Percentiles rank a stretch among this genome's conserved stretches.
Conservation (phyloP, 139 green algal genomes). For the Spirogloea muscicola region DNA sequence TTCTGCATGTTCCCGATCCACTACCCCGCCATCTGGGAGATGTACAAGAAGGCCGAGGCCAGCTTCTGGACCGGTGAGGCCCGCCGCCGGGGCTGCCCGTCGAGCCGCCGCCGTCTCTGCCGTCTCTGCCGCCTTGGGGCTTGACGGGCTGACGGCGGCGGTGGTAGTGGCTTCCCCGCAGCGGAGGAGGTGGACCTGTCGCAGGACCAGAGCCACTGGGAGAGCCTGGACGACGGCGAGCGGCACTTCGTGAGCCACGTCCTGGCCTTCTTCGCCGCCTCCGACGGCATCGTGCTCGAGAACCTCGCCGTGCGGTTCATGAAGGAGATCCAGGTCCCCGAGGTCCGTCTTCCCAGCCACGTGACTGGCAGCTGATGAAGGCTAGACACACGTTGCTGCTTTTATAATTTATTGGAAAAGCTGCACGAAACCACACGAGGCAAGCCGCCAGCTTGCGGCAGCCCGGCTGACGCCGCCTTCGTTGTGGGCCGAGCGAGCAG, state of each 20-base stretch:
- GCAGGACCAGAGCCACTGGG: constrained; percentile 85
- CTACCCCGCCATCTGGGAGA: constrained; percentile 75
- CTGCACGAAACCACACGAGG: too few species aligned
- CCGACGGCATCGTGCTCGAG: constrained; percentile 94
- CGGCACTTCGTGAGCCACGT: constrained; percentile 92
- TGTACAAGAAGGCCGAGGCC: constrained; percentile 96
- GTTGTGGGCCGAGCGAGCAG: constrained; percentile 21
- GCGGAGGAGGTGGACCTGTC: constrained; percentile 89
- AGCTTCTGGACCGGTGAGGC: constrained; percentile 83
- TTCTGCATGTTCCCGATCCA: constrained; percentile 57
- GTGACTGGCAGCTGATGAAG: neutral
- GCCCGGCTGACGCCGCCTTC: neutral
- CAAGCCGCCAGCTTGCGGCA: too few species aligned
- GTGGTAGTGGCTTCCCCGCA: constrained; percentile 59
- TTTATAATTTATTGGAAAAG: neutral
- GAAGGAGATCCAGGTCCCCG: constrained; percentile 85
- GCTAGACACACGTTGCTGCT: neutral
- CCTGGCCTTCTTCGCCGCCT: constrained; percentile 93
- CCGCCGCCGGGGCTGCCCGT: too few species aligned
- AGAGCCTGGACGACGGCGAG: constrained; percentile 80
- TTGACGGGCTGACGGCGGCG: too few species aligned
- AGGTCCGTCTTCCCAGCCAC: constrained; percentile 62
- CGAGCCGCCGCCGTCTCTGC: too few species aligned
- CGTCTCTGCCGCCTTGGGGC: too few species aligned
- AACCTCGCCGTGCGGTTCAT: constrained; percentile 94